These are phyloP conservation scores for Scedosporium dehoogii DNA, from an alignment of 2,329 filamentous ascomycete genomes.

Conservation along the genomic window DNA sequence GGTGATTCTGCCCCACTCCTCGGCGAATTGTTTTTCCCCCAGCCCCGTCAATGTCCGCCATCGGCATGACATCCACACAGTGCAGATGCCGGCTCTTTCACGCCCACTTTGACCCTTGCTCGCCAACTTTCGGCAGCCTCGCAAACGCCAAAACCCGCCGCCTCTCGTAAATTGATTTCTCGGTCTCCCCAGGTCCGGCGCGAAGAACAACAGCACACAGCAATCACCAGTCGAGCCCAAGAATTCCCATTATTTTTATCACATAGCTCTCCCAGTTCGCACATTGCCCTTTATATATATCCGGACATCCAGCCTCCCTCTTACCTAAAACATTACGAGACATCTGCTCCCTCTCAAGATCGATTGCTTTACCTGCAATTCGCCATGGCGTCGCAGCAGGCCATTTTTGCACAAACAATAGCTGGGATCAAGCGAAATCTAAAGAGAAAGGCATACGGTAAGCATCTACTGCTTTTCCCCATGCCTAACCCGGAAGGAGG, in stretches of 20 bases:
- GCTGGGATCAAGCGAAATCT: constrained; percentile 58
- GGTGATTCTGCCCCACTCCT: too few relatives aligned
- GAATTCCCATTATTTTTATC: background rate
- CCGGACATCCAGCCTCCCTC: background rate
- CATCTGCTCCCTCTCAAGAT: background rate
- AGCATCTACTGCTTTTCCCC: constrained; percentile 7
- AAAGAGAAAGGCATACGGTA: constrained; percentile 55
- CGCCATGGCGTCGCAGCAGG: constrained; percentile 42
- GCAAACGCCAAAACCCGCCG: background rate
- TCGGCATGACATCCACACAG: background rate
- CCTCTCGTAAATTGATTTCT: background rate
- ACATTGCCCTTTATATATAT: background rate
- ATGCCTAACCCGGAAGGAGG: background rate
- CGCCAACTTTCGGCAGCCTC: constrained; percentile 5
- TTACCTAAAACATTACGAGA: background rate
- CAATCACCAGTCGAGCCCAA: background rate
- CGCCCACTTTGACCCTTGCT: background rate
- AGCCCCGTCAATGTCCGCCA: background rate
- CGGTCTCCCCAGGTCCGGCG: background rate
- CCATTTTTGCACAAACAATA: constrained; percentile 57
- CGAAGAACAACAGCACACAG: background rate
- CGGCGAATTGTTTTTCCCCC: too few relatives aligned
- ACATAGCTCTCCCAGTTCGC: background rate
- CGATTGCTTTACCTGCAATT: background rate
- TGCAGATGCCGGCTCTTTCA: background rate